Evolutionary conservation across 257 asterid genomes (phyloP).

Genomic region (Paulownia fortunei): DNA sequence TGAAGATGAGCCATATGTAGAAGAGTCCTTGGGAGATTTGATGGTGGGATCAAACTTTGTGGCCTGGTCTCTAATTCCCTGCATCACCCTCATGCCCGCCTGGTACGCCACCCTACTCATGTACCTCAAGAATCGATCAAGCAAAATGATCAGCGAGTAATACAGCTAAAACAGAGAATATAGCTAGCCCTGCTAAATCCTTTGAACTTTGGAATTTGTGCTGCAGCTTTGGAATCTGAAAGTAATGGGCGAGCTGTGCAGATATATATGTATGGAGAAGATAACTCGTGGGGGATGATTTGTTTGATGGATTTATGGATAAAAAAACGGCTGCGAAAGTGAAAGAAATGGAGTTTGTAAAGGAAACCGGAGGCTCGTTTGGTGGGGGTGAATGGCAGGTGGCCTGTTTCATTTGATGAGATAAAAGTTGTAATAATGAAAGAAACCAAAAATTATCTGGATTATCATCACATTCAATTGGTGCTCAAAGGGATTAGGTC

Average conservation of each 20-base stretch:
- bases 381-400: not conserved
- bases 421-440: too few relatives aligned
- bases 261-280: not conserved
- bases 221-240: too few relatives aligned
- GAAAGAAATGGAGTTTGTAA: not conserved
- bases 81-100: slow-evolving; percentile 49
- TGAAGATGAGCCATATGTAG: slow-evolving; percentile 21
- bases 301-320: not conserved
- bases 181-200: too few relatives aligned
- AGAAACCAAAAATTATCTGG: not conserved
- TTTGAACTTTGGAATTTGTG: too few relatives aligned
- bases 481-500: not conserved
- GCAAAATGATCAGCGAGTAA: not conserved
- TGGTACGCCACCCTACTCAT: slow-evolving; percentile 43
- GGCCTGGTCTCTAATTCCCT: slow-evolving; percentile 57
- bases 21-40: slow-evolving; percentile 41
- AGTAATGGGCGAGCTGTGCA: not conserved
- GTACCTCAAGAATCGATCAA: not conserved
- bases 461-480: not conserved
- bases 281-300: not conserved
- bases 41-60: slow-evolving; percentile 36
- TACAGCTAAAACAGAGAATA: too few relatives aligned
- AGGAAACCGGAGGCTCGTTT: slow-evolving; percentile 27
- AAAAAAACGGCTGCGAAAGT: slow-evolving; percentile 33
- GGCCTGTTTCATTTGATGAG: not conserved